A percentile compares a stretch with the other conserved stretches of the same genome.
These are phyloP conservation scores for Thozetella sp. DNA, from an alignment of 495 filamentous ascomycete genomes.

Conservation along the genomic window DNA sequence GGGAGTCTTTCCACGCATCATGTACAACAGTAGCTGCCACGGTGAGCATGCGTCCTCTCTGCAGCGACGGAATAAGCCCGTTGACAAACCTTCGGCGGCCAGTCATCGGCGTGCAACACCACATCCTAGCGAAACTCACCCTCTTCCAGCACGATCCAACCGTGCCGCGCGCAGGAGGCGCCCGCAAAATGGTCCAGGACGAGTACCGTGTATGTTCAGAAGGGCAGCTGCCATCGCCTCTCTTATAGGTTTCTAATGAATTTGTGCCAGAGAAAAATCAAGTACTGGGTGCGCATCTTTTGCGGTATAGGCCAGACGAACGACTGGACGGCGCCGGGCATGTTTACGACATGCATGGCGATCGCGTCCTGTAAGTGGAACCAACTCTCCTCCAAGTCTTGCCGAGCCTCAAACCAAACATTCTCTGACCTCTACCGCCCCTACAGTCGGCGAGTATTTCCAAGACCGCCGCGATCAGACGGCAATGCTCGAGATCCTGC, in stretches of 20 bases:
- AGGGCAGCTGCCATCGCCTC: background rate
- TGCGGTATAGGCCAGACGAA: slow-evolving; percentile 56
- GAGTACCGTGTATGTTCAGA: background rate
- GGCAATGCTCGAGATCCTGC: slow-evolving; percentile 40
- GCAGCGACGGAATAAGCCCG: background rate
- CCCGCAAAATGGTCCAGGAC: slow-evolving; percentile 19
- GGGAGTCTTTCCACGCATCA: slow-evolving; percentile 41
- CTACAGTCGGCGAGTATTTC: slow-evolving; percentile 11
- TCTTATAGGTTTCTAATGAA: background rate
- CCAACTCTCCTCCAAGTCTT: slow-evolving; percentile 42
- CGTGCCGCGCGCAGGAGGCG: slow-evolving; percentile 32
- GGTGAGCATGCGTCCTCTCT: slow-evolving; percentile 26
- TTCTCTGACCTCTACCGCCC: slow-evolving; percentile 8
- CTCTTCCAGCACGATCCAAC: slow-evolving; percentile 42
- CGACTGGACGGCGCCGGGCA: slow-evolving; percentile 49
- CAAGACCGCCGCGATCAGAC: slow-evolving; percentile 32
- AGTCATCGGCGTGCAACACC: slow-evolving; percentile 57
- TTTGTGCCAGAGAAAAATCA: slow-evolving; percentile 35
- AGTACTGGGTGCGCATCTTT: slow-evolving; percentile 40
- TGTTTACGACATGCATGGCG: slow-evolving; percentile 56
- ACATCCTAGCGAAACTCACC: slow-evolving; percentile 54
- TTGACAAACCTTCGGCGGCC: background rate
- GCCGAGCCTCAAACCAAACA: slow-evolving; percentile 28
- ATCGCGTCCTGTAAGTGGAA: slow-evolving; percentile 49
- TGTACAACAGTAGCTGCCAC: slow-evolving; percentile 48